These are phyloP conservation scores for Xylaria scruposa DNA, from an alignment of 495 filamentous ascomycete genomes.

Conservation along the genomic window DNA sequence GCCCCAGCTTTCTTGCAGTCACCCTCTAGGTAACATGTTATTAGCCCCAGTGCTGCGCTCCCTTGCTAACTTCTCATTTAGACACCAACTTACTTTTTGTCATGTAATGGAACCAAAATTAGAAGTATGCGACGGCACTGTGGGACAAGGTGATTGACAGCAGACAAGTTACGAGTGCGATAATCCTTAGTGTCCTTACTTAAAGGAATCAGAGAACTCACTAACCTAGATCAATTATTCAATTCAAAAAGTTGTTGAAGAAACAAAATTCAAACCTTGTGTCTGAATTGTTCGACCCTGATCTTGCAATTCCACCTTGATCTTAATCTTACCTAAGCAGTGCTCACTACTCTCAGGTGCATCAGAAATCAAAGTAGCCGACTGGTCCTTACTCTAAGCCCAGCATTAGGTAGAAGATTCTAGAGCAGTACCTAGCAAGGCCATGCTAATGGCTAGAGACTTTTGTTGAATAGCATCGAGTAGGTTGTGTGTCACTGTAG, in stretches of 20 bases:
- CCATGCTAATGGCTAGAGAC: too few species aligned
- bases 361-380: not conserved
- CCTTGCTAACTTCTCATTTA: constrained; percentile 33
- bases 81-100: constrained; percentile 56
- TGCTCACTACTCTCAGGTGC: not conserved
- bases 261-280: not conserved
- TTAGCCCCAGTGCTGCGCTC: constrained; percentile 24
- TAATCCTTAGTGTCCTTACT: not conserved
- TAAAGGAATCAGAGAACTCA: not conserved
- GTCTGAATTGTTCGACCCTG: not conserved
- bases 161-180: not conserved
- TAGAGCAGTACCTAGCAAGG: not conserved
- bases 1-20: constrained; percentile 94
- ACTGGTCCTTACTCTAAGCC: not conserved
- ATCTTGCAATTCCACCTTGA: not conserved
- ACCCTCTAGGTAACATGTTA: constrained; percentile 79
- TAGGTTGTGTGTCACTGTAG: too few species aligned
- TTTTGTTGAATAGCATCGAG: too few species aligned
- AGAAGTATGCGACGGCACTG: not conserved
- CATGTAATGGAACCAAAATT: constrained; percentile 42
- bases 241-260: not conserved
- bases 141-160: not conserved
- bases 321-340: not conserved
- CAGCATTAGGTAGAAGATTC: not conserved
- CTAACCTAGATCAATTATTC: not conserved